phyloP scores from a whole-genome alignment of 345 rosid species.

The Eucalyptus coolabah region DNA sequence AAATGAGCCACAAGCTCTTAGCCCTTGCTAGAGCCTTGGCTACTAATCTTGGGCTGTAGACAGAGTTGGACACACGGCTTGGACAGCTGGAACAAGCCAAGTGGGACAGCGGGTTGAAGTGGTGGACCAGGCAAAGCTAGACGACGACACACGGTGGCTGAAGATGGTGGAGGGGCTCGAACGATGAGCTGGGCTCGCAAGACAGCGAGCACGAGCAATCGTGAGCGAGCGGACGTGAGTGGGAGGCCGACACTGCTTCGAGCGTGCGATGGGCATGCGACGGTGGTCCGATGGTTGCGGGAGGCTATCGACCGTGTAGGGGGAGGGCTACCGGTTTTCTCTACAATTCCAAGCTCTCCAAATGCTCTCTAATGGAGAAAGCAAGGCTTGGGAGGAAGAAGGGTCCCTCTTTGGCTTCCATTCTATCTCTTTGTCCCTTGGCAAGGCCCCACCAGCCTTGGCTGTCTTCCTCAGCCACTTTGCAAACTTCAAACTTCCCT shows the following conservation, averaged over 20 bases:
- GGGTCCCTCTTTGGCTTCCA: too few species aligned
- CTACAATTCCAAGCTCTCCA: too few species aligned
- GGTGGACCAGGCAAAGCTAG: fast-evolving
- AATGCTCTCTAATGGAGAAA: too few species aligned
- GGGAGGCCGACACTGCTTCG: fast-evolving
- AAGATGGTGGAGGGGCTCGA: too few species aligned
- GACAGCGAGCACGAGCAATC: fast-evolving
- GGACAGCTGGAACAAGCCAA: fast-evolving
- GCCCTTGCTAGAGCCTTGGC: too few species aligned
- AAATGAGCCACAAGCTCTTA: too few species aligned
- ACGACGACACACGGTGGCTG: fast-evolving
- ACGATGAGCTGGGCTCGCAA: fast-evolving
- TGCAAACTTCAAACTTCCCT: too few species aligned
- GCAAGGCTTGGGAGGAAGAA: too few species aligned
- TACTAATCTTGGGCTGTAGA: fast-evolving
- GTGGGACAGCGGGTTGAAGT: fast-evolving
- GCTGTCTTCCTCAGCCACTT: too few species aligned
- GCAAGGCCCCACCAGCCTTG: too few species aligned
- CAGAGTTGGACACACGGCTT: fast-evolving
- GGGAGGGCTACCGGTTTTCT: too few species aligned
- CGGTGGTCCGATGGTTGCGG: fast-evolving
- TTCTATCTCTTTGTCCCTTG: too few species aligned
- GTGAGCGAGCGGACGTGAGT: fast-evolving
- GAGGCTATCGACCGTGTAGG: fast-evolving
- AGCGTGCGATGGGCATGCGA: fast-evolving